Conservation (phyloP, 78 protist species). For the Cavenderia fasciculata region DNA sequence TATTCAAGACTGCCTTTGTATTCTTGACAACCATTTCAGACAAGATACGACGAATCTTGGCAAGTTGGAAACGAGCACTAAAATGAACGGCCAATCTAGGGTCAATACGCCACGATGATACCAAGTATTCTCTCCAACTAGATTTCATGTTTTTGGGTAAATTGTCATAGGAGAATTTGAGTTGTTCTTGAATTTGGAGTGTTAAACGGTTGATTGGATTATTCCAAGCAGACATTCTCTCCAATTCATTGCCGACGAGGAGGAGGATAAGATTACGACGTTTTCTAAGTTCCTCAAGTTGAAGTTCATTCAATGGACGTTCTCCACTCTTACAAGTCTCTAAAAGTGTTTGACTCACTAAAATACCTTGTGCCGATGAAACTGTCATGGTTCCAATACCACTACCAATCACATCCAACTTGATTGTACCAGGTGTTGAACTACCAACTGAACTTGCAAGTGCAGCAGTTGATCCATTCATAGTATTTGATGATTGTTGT, state of each 20-base stretch:
- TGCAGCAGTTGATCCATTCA: background rate
- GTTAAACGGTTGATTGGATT: conserved; percentile 69
- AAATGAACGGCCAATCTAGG: conserved; percentile 70
- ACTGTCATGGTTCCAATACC: conserved; percentile 70
- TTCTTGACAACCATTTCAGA: conserved; percentile 63
- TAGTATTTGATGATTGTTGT: conserved; percentile 19
- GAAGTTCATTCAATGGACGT: background rate
- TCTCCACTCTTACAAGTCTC: conserved; percentile 1
- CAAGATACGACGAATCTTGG: conserved; percentile 31
- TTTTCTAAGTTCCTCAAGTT: conserved; percentile 15
- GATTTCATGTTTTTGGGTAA: conserved; percentile 25
- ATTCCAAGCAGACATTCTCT: conserved; percentile 85
- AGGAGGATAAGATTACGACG: conserved; percentile 57
- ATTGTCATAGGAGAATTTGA: conserved; percentile 39
- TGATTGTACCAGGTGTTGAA: background rate
- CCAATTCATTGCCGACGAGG: conserved; percentile 84
- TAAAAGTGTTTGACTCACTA: conserved; percentile 8
- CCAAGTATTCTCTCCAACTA: conserved; percentile 73
- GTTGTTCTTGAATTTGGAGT: conserved; percentile 64
- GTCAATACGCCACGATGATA: conserved; percentile 69
- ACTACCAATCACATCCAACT: conserved; percentile 45
- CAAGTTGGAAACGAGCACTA: conserved; percentile 58
- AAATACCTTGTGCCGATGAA: background rate
- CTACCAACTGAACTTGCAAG: background rate
- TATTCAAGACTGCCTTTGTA: conserved; percentile 53